Conservation (phyloP, 495 filamentous ascomycete genomes). For the Podospora australis region DNA sequence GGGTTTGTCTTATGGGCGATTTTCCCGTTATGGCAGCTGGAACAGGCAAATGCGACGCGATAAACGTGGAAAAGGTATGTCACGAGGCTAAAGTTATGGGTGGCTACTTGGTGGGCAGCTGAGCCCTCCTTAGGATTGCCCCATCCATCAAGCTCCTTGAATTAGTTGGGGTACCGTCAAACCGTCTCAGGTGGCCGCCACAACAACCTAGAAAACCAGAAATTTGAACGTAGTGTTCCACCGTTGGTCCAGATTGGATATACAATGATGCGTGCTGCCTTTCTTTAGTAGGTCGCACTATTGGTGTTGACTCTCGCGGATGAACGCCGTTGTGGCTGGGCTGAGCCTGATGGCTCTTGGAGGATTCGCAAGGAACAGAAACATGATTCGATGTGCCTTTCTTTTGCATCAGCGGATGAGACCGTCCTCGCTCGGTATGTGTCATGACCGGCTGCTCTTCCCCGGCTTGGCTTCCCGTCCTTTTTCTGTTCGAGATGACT, state of each 20-base stretch:
- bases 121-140: conserved; percentile 21
- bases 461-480: not conserved
- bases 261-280: no score
- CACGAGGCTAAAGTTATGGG: conserved; percentile 12
- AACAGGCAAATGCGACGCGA: conserved; percentile 7
- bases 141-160: no score
- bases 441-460: not conserved
- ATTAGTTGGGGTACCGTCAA: conserved; percentile 1
- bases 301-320: not conserved
- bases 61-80: conserved; percentile 6
- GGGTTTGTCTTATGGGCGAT: conserved; percentile 5
- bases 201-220: not conserved
- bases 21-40: conserved; percentile 6
- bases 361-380: not conserved
- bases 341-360: not conserved
- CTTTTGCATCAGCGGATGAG: not conserved
- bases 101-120: conserved; percentile 16
- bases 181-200: not conserved
- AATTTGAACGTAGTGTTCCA: not conserved
- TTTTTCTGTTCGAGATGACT: conserved; percentile 1
- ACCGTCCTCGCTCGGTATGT: conserved; percentile 4
- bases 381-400: not conserved
- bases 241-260: not conserved
- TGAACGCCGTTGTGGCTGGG: not conserved
- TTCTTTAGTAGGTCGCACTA: not conserved